A percentile compares a stretch with the other conserved stretches of the same genome.
Evolutionary conservation across 2,329 filamentous ascomycete genomes (phyloP).

Genomic region (Penicillium sp.): DNA sequence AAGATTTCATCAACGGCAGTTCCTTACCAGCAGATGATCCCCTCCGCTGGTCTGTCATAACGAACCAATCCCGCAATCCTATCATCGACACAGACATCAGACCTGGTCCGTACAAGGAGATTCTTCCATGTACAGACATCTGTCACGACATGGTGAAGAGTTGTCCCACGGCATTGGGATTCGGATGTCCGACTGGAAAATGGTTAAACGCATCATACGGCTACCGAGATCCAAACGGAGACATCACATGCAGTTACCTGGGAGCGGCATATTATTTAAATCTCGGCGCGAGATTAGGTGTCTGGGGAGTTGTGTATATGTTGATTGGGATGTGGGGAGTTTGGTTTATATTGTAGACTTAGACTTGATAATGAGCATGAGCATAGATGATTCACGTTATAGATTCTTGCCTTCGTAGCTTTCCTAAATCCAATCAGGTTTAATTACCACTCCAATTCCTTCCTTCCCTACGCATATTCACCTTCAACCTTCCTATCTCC

Average conservation of each 20-base stretch:
- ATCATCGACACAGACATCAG: conserved; percentile 70
- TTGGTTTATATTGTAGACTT: conserved; percentile 13
- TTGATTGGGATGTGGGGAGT: conserved; percentile 18
- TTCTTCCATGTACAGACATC: conserved; percentile 82
- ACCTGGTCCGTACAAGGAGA: conserved; percentile 91
- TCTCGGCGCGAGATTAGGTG: conserved; percentile 27
- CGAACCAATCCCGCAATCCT: conserved; percentile 65
- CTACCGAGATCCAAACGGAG: conserved; percentile 34
- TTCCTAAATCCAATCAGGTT: neutral
- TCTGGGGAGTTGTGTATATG: conserved; percentile 15
- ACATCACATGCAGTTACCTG: conserved; percentile 62
- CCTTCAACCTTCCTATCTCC: conserved; percentile 22
- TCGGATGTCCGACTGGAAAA: conserved; percentile 66
- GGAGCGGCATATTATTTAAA: conserved; percentile 58
- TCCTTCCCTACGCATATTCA: conserved; percentile 1
- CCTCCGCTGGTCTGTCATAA: conserved; percentile 39
- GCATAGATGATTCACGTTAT: neutral
- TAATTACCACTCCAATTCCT: conserved; percentile 21
- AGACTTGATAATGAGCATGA: neutral
- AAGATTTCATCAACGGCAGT: conserved; percentile 70
- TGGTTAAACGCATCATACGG: conserved; percentile 56
- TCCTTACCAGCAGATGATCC: conserved; percentile 44
- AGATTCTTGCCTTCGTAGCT: neutral
- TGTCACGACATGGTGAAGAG: conserved; percentile 84
- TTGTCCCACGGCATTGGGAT: conserved; percentile 75